Percentiles rank a stretch among this genome's conserved stretches.
Evolutionary conservation across 306 rosid species (phyloP).

Genomic region (Lablab purpureus): DNA sequence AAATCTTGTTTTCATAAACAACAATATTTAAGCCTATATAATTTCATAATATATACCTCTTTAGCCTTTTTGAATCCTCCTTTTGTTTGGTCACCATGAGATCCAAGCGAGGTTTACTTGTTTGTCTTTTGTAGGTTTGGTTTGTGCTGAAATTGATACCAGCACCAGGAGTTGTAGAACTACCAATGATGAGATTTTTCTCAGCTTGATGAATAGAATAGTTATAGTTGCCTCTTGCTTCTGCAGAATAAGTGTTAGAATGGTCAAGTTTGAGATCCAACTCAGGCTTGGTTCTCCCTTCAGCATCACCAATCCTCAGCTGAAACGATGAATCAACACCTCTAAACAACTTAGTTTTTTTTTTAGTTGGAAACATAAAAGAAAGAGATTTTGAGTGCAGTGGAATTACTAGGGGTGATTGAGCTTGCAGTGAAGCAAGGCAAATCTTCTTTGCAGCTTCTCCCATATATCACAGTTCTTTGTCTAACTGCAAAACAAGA

Average conservation of each 20-base stretch:
- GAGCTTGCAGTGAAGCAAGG: neutral
- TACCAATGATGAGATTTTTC: neutral
- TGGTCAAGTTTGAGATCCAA: neutral
- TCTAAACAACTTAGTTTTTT: slow-evolving; percentile 2
- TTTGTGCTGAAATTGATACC: neutral
- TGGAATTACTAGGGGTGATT: neutral
- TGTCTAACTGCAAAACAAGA: slow-evolving; percentile 7
- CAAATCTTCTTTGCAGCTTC: neutral
- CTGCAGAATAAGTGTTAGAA: neutral
- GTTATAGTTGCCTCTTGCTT: neutral
- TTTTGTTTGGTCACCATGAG: neutral
- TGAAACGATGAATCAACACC: slow-evolving; percentile 32
- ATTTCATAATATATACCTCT: neutral
- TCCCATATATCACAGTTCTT: slow-evolving; percentile 39
- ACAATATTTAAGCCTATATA: neutral
- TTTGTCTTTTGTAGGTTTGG: neutral
- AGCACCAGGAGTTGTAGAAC: neutral
- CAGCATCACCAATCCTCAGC: neutral
- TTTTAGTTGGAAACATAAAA: neutral
- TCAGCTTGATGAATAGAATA: neutral
- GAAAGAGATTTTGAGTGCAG: neutral
- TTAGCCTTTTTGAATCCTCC: neutral
- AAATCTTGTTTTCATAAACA: neutral
- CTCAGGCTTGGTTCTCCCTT: neutral
- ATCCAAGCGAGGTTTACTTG: neutral